Evolutionary conservation across 2,329 filamentous ascomycete species (phyloP), one percentile per base, ranked within the genome.

Genomic region (Colletotrichum sp.): DNA sequence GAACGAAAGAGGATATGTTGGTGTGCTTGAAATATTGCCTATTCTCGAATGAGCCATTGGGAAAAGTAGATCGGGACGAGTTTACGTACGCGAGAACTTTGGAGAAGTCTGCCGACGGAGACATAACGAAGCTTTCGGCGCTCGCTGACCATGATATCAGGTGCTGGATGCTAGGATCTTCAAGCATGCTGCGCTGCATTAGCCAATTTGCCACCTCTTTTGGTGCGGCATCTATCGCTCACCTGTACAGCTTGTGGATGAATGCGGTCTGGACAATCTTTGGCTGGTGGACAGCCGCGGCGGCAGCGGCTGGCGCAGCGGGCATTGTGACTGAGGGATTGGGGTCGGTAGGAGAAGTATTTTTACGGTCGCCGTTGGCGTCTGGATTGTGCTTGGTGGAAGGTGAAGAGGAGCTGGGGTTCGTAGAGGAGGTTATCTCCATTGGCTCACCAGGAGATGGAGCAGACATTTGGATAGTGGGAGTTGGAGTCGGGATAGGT

Each of bases 11-110:
- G 13, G 97, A 98, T 75, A 98, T 98, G 81, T 99, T 99, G 78
- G 96, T 99, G 83, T 99, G 97, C 81, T 99, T 99, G 84, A 99
- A 99, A 82, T 99, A 99, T 91, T 98, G 95, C 69, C 96, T 98
- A 79, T 18, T 43, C 43, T 51, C 51, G 15, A 21, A 55, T 66
- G 13, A 69, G 47, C 31, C n/a, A 51, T 51, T 66, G 43, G 58
- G 13, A n/a, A 34, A 16, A 16, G 3, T 21, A 13, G 21, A 34
- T 33, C 7, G 51, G 51, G 15, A 66, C 61, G 66, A 78, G 71
- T 76, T 74, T 74, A 92, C 94, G 84, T 90, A 98, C 96, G 97
- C 95, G 81, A 99, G 88, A 67, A 98, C 97, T 89, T 98, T 98
- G 76, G 96, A 98, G 82, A 99, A 99, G 82, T 98, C 97, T 80